phyloP scores from a whole-genome alignment of 208 protist species.

The Acanthamoeba royreba region DNA sequence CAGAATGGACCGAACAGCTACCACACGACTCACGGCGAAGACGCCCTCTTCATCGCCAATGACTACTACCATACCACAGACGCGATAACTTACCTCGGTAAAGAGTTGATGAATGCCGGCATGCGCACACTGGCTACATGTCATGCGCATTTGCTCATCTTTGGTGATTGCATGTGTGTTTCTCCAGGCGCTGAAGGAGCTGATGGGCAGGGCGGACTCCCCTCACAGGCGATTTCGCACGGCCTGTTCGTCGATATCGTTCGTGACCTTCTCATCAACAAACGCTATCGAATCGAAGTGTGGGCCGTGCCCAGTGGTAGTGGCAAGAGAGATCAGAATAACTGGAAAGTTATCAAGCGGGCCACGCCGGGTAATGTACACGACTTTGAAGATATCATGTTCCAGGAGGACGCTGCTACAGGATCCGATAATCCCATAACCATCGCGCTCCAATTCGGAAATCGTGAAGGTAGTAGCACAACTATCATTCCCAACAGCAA shows the following conservation, averaged over 20 bases:
- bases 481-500: background rate
- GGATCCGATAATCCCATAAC: constrained; percentile 55
- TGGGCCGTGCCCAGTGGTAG: background rate
- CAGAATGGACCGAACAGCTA: constrained; percentile 25
- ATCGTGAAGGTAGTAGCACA: background rate
- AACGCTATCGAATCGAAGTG: constrained; percentile 53
- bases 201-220: background rate
- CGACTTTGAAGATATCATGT: constrained; percentile 76
- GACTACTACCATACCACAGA: constrained; percentile 70
- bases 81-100: constrained; percentile 58
- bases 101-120: too few species aligned
- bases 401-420: background rate
- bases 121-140: too few species aligned
- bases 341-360: constrained; percentile 25
- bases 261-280: constrained; percentile 49
- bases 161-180: background rate
- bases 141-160: background rate
- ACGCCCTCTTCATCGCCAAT: constrained; percentile 65
- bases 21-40: constrained; percentile 67
- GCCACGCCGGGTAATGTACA: constrained; percentile 77
- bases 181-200: background rate
- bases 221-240: constrained; percentile 50
- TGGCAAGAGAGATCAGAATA: constrained; percentile 11
- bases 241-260: constrained; percentile 55
- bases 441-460: constrained; percentile 62